Evolutionary conservation across 1,139 yeast genomes (phyloP), one percentile per base, ranked within the genome.

Genomic region (Debaryomyces psychrophilus): DNA sequence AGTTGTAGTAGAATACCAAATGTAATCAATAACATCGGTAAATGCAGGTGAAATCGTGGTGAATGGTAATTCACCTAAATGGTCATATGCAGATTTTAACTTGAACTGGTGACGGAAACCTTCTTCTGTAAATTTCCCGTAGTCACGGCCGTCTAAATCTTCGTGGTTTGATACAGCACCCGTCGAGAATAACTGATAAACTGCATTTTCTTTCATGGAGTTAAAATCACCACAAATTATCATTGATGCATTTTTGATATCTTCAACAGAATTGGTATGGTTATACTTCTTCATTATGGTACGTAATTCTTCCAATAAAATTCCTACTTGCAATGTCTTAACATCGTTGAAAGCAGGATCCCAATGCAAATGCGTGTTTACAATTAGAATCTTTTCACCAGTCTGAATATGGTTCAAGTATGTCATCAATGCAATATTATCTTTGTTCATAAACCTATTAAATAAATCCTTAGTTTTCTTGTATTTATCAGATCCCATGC

Each of bases 291-390:
- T 80, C 44, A 82, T 68, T 37, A 85, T 66, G 2, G 69, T 70
- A 61, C 90, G 95, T 59, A 93, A 69, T 66, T 93, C 97, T 61
- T 93, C 98, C 62, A 95, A 72, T 53, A 95, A 73, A 40, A 93
- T 85, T 41, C 97, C 97, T 46, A 89, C 93, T 73, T 95, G 99
- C 68, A 95, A 86, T 7, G 97, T 82, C 68, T 95, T 95, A 49
- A 95, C 99, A 70, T 95, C 99, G 63, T 90, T 89, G 64, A 84
- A 89, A 41, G 90, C 90, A 8, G 99, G 99, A 70, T 93, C 98
- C 98, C 99, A 95, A 66, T 92, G 97, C 65, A 93, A 81, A 76
- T 95, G 99, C 0, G 99, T 92, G 59, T 92, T 93, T 3, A 87
- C 90, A 38, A 90, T 76, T 54, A 89, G 76, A 43, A 93, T 69